Base-by-base conservation (phyloP, 805 yeast genomes). In the Suhomyces tanzawaensis region DNA sequence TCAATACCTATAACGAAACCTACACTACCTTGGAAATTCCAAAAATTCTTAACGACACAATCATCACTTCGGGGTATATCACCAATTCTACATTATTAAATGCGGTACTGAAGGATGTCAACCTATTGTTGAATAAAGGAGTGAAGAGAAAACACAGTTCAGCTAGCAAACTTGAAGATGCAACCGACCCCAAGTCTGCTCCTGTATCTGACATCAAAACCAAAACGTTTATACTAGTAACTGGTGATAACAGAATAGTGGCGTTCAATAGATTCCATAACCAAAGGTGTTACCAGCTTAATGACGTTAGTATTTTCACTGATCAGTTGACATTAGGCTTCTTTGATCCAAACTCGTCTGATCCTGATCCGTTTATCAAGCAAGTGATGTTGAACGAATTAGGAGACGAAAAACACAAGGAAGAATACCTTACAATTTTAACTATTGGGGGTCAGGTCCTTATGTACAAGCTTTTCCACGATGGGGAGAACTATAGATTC, bases 381-480 rank as follows among this genome's bases (percentile, higher is more conserved):
- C 87, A 85, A 57, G 65, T 71, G 12, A 70, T 83, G 0, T 72
- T 82, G 57, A 74, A 79, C 31, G 74, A 74, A 32, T 52, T 88
- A 21, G 96, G 96, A 4, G 85, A 83, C 49, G 55, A 62, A 7
- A 47, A 55, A 23, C 45, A 54, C 19, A 69, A 73, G 30, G 82
- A 80, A 33, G 89, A 85, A 48, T 79, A 79, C 55, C 57, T 89
- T 41, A 72, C 88, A 0, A 68, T 86, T 6, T 61, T 87, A 35
- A 88, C 95, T 0, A 77, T 81, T 53, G 93, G 95, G 37, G 95
- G 95, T 49, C 93, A 87, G 55, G 64, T 88, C 2, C 65, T 78
- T 24, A 63, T 85, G 35, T 89, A 88, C 57, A 79, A 78, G 48
- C 63, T 81, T 24, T 77, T 61, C 44, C 65, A 66, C 42, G 77